phyloP scores from a whole-genome alignment of 2,329 filamentous ascomycete genomes.

The Aspergillus phoenicis region DNA sequence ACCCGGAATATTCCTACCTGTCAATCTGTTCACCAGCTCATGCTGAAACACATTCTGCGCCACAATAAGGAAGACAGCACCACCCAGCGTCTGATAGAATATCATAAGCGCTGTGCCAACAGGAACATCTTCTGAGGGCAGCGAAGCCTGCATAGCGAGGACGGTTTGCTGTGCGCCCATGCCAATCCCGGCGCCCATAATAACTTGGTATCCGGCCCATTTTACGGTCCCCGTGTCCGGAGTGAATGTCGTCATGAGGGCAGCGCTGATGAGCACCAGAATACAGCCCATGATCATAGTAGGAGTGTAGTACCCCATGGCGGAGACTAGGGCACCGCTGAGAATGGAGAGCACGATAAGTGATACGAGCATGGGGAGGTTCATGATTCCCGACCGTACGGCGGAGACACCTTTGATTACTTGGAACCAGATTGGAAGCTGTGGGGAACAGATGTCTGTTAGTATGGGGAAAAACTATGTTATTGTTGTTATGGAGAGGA shows the following conservation, averaged over 20 bases:
- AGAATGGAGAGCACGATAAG: background rate
- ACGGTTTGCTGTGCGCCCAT: conserved; percentile 7
- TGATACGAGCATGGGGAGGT: background rate
- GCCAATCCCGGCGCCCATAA: conserved; percentile 16
- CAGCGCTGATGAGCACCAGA: background rate
- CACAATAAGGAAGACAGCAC: conserved; percentile 52
- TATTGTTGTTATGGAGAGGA: too few relatives aligned
- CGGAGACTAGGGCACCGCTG: background rate
- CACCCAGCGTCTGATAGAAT: conserved; percentile 39
- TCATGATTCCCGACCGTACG: background rate
- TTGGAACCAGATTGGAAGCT: background rate
- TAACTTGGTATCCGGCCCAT: conserved; percentile 11
- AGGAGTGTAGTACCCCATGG: background rate
- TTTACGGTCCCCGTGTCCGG: background rate
- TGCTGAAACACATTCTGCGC: conserved; percentile 42
- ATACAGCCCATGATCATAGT: background rate
- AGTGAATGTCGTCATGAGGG: background rate
- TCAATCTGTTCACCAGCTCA: background rate
- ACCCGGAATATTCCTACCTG: background rate
- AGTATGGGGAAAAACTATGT: too few relatives aligned
- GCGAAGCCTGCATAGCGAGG: conserved; percentile 39
- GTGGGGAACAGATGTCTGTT: background rate
- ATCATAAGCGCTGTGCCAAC: conserved; percentile 37
- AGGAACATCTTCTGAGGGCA: conserved; percentile 35
- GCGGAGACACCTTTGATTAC: background rate